A percentile compares a stretch with the other conserved stretches of the same genome.
Evolutionary conservation across 306 rosid species (phyloP).

Genomic region (Calophaca sinica): DNA sequence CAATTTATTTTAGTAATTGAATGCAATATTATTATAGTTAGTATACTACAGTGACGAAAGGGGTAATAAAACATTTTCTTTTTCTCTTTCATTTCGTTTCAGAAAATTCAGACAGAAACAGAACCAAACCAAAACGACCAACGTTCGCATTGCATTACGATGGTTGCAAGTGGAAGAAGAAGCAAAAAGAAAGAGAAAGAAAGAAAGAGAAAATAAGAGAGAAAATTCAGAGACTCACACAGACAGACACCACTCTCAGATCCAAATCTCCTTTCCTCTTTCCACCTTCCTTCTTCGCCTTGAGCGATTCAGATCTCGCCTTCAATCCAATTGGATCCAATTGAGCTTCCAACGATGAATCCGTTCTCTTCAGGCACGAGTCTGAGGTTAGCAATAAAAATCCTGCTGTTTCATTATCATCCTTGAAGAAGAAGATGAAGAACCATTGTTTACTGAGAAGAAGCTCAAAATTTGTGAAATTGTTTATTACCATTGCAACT

Average conservation of each 20-base stretch:
- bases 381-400: constrained; percentile 65
- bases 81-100: background rate
- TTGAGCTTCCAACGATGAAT: constrained; percentile 80
- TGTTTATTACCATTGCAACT: constrained; percentile 12
- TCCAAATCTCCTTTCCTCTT: constrained; percentile 58
- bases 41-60: background rate
- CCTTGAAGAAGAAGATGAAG: background rate
- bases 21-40: too few relatives aligned
- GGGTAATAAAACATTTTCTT: too few relatives aligned
- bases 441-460: constrained; percentile 30
- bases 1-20: too few relatives aligned
- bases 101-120: background rate
- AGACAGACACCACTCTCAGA: constrained; percentile 57
- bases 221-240: constrained; percentile 34
- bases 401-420: constrained; percentile 31
- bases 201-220: background rate
- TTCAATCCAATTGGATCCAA: constrained; percentile 61
- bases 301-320: constrained; percentile 61
- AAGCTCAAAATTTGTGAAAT: background rate
- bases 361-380: constrained; percentile 98
- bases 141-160: constrained; percentile 14
- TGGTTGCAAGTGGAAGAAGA: constrained; percentile 6
- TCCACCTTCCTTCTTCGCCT: constrained; percentile 43
- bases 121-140: background rate
- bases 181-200: background rate